Percentiles rank a stretch among this genome's conserved stretches.
Conservation (phyloP, 2,329 filamentous ascomycete species). For the Aspergillus terreus region DNA sequence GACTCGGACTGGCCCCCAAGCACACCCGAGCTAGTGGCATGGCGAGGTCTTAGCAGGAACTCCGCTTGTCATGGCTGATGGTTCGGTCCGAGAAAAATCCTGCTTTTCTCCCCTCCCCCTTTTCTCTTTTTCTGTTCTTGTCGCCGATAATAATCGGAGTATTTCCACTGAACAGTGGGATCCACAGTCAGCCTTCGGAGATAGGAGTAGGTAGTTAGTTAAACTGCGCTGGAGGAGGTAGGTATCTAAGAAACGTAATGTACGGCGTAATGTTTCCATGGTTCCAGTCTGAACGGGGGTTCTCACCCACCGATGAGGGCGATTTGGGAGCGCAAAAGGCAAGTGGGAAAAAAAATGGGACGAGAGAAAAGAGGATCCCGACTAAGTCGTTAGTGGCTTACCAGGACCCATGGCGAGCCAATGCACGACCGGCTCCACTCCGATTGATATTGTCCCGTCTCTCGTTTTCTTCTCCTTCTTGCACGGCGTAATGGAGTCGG, state of each 20-base stretch:
- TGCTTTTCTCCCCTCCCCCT: background rate
- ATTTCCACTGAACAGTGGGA: background rate
- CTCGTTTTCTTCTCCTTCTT: conserved; percentile 13
- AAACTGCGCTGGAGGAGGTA: background rate
- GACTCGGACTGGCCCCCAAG: background rate
- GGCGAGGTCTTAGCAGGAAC: background rate
- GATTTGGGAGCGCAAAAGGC: too few relatives aligned
- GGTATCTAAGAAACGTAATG: background rate
- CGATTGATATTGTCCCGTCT: conserved; percentile 12
- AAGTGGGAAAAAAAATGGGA: too few relatives aligned
- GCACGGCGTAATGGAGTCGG: background rate
- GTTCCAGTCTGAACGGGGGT: conserved; percentile 15
- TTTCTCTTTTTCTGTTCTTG: background rate
- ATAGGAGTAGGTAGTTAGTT: background rate
- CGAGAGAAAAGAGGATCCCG: too few relatives aligned
- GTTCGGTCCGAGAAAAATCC: background rate
- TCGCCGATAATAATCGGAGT: background rate
- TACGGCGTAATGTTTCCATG: conserved; percentile 12
- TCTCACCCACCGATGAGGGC: conserved; percentile 4
- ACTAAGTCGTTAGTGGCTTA: too few relatives aligned
- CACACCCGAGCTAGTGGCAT: background rate
- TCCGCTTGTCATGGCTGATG: background rate
- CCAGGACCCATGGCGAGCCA: conserved; percentile 5
- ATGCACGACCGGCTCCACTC: conserved; percentile 15
- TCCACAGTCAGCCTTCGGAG: background rate